phyloP scores from a whole-genome alignment of 2,329 filamentous ascomycete genomes.

The Alternaria novae-zelandiae region DNA sequence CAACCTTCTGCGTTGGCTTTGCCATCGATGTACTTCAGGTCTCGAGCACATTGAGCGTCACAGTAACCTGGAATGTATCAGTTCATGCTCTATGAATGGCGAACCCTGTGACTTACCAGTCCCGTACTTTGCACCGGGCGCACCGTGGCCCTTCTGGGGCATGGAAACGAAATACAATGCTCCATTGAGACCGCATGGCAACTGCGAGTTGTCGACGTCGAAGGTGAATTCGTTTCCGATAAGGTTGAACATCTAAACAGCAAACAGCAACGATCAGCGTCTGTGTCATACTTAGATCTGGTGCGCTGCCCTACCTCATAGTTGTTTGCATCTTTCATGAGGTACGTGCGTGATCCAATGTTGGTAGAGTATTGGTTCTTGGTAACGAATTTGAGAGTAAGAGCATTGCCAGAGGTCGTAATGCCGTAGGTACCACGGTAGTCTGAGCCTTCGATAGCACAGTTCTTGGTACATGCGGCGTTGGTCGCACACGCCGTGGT shows the following conservation, averaged over 20 bases:
- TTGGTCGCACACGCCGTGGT: slow-evolving; percentile 49
- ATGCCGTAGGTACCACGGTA: slow-evolving; percentile 56
- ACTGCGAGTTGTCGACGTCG: slow-evolving; percentile 58
- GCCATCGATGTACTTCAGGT: slow-evolving; percentile 59
- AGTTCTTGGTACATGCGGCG: slow-evolving; percentile 48
- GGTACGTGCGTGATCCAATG: slow-evolving; percentile 45
- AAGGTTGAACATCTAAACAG: slow-evolving; percentile 41
- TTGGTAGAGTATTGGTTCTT: slow-evolving; percentile 52
- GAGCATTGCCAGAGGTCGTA: slow-evolving; percentile 57
- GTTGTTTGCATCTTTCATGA: slow-evolving; percentile 41
- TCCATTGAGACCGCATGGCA: slow-evolving; percentile 73
- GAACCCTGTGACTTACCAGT: slow-evolving; percentile 51
- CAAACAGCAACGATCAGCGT: neutral
- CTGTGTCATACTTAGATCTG: no score
- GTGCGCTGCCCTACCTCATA: slow-evolving; percentile 17
- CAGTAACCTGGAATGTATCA: slow-evolving; percentile 45
- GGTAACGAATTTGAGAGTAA: slow-evolving; percentile 65
- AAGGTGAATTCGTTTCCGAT: slow-evolving; percentile 46
- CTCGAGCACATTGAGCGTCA: slow-evolving; percentile 42
- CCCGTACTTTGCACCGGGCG: slow-evolving; percentile 57
- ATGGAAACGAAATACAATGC: slow-evolving; percentile 59
- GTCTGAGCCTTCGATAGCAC: slow-evolving; percentile 52
- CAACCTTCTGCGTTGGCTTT: slow-evolving; percentile 63
- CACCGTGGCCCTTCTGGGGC: slow-evolving; percentile 58
- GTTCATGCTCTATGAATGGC: neutral